Evolutionary conservation across 225 moss, liverwort and hornwort genomes (phyloP), one percentile per base, ranked within the genome.

Genomic region (Bryum argenteum): DNA sequence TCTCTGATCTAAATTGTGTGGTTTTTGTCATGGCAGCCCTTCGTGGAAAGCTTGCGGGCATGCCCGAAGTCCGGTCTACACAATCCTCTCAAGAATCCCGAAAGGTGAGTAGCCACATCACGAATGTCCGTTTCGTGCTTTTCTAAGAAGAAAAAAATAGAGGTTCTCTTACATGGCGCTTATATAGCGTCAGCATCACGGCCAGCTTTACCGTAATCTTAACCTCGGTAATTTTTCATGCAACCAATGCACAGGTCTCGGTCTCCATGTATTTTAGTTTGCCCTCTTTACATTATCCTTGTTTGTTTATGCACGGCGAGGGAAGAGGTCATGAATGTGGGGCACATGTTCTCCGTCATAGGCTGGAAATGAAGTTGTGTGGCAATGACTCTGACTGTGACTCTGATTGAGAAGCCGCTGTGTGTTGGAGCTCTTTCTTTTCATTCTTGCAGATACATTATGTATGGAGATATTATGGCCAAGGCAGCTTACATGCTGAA

Each of bases 61-160:
- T 99, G 98, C 61, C 87, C 94, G 38, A 99, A 99, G 72, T 87
- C 98, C 51, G 98, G 98, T 78, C 85, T 99, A 71, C 98, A 99
- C 85, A 99, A 99, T 74, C 98, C 98, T 45, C 84, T 99, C 33
- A 94, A 92, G 69, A 90, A 90, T 61, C 89, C 91, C 17, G 98
- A 94, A 80, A 94, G 97, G 97, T 98, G 66, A 70, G 91, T 73
- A 54, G 60, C 69, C 23, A 10, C 22, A 39, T 59, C 53, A 78
- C 5, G n/a, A 18, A 62, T 43, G 41, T 26, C 42, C 28, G 6
- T 57, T 66, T 74, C 22, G 9, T 59, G 64, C 60, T 65, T 70
- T 24, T 8, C 47, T 70, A 8, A 42, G 10, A 65, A 60, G 54
- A 18, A 44, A 65, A 58, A 16, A 65, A 41, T 52, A 51, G 57